A percentile compares a stretch with the other conserved stretches of the same genome.
Evolutionary conservation across 306 rosid species (phyloP).

Genomic region (Pueraria montana): DNA sequence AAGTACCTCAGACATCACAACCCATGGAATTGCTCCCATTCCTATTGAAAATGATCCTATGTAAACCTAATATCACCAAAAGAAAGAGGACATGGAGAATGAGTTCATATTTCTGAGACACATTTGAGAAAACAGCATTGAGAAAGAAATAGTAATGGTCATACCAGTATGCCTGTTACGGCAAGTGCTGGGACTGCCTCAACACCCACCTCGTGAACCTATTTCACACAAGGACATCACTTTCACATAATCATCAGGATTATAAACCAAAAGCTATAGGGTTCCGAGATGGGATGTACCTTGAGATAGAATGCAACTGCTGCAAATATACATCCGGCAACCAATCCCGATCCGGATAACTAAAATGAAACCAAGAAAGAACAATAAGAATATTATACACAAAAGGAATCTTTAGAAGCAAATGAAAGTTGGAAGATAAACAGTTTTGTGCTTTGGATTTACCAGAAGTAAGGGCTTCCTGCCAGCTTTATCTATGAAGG

Average conservation of each 20-base stretch:
- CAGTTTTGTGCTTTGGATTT: slow-evolving; percentile 24
- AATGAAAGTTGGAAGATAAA: slow-evolving; percentile 15
- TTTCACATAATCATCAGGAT: slow-evolving; percentile 24
- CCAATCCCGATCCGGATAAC: slow-evolving; percentile 82
- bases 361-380: slow-evolving; percentile 51
- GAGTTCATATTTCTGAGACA: slow-evolving; percentile 35
- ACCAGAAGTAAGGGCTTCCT: slow-evolving; percentile 91
- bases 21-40: slow-evolving; percentile 99
- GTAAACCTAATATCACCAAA: slow-evolving; percentile 65
- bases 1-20: slow-evolving; percentile 92
- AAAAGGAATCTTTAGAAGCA: neutral
- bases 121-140: neutral
- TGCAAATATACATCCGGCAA: slow-evolving; percentile 67
- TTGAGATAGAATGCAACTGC: slow-evolving; percentile 83
- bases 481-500: slow-evolving; percentile 74
- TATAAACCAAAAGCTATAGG: slow-evolving; percentile 24
- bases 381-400: slow-evolving; percentile 16
- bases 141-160: slow-evolving; percentile 31
- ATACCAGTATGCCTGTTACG: slow-evolving; percentile 80
- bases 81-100: neutral
- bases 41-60: slow-evolving; percentile 84
- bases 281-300: slow-evolving; percentile 54
- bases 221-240: slow-evolving; percentile 40
- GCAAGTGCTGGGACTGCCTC: slow-evolving; percentile 71
- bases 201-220: slow-evolving; percentile 68